phyloP scores from a whole-genome alignment of 2,329 filamentous ascomycete species.

The Gliomastix tumulicola region DNA sequence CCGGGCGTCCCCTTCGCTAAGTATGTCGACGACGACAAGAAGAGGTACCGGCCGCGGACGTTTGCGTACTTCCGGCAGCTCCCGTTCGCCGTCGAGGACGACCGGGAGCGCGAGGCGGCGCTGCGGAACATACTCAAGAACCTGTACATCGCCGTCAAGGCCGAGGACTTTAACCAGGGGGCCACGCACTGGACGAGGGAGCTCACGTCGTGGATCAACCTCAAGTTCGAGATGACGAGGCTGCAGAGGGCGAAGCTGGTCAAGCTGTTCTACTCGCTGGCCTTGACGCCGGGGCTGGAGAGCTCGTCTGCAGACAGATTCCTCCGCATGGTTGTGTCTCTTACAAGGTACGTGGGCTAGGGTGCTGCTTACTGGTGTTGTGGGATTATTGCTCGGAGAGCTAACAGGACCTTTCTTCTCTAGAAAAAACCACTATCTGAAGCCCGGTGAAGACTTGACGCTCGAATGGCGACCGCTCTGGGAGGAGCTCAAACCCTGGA shows the following conservation, averaged over 20 bases:
- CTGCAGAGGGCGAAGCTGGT: slow-evolving; percentile 77
- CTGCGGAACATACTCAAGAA: slow-evolving; percentile 86
- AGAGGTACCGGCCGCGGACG: slow-evolving; percentile 75
- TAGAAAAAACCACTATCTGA: slow-evolving; percentile 92
- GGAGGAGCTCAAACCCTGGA: slow-evolving; percentile 85
- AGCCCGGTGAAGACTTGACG: slow-evolving; percentile 79
- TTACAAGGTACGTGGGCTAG: slow-evolving; percentile 87
- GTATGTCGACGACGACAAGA: slow-evolving; percentile 44
- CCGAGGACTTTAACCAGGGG: slow-evolving; percentile 89
- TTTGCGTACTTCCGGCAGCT: slow-evolving; percentile 90
- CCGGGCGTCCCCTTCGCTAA: slow-evolving; percentile 58
- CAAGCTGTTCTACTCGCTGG: slow-evolving; percentile 89
- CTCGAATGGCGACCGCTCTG: slow-evolving; percentile 92
- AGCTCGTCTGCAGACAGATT: slow-evolving; percentile 79
- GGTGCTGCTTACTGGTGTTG: no score
- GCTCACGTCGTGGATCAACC: slow-evolving; percentile 86
- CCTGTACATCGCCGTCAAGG: slow-evolving; percentile 83
- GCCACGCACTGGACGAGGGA: slow-evolving; percentile 97
- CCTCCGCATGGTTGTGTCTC: slow-evolving; percentile 88
- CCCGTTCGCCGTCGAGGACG: slow-evolving; percentile 81
- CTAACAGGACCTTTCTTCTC: no score
- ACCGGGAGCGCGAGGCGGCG: slow-evolving; percentile 68
- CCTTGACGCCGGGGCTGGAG: slow-evolving; percentile 85
- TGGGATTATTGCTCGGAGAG: no score
- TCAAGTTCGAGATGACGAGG: slow-evolving; percentile 95